A percentile compares a stretch with the other conserved stretches of the same genome.
phyloP scores from a whole-genome alignment of 1,284 basidiomycete species.

The Ganoderma resinaceum region DNA sequence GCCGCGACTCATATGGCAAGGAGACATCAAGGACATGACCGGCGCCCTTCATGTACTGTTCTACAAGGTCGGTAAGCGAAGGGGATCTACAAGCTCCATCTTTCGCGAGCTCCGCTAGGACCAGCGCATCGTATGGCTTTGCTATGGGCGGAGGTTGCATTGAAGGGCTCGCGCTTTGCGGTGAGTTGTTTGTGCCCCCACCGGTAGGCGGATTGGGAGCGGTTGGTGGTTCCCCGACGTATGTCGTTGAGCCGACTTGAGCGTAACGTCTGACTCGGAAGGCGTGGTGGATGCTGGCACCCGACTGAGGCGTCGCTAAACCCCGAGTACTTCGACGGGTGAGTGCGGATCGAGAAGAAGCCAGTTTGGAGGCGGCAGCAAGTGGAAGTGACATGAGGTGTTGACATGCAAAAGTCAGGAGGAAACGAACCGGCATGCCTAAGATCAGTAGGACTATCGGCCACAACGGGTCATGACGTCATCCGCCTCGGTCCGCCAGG shows the following conservation, averaged over 20 bases:
- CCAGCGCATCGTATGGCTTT: constrained; percentile 31
- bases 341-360: not conserved
- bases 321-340: not conserved
- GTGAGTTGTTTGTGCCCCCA: not conserved
- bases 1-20: constrained; percentile 60
- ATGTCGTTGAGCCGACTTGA: constrained; percentile 37
- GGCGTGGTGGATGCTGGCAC: not conserved
- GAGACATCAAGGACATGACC: constrained; percentile 51
- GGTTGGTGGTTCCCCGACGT: constrained; percentile 35
- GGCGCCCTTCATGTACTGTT: constrained; percentile 48
- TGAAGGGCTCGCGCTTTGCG: constrained; percentile 1
- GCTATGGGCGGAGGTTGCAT: constrained; percentile 19
- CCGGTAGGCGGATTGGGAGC: constrained; percentile 26
- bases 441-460: too few species aligned
- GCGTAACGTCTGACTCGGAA: constrained; percentile 35
- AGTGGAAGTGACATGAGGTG: not conserved
- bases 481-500: too few species aligned
- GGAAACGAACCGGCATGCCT: too few species aligned
- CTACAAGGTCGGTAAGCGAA: constrained; percentile 35
- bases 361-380: not conserved
- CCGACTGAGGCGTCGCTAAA: not conserved
- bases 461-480: constrained; percentile 12
- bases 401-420: not conserved
- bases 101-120: constrained; percentile 30
- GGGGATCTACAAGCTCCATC: not conserved